phyloP scores from a whole-genome alignment of 192 early-diverging fungal species.

The Backusella macrospora region DNA sequence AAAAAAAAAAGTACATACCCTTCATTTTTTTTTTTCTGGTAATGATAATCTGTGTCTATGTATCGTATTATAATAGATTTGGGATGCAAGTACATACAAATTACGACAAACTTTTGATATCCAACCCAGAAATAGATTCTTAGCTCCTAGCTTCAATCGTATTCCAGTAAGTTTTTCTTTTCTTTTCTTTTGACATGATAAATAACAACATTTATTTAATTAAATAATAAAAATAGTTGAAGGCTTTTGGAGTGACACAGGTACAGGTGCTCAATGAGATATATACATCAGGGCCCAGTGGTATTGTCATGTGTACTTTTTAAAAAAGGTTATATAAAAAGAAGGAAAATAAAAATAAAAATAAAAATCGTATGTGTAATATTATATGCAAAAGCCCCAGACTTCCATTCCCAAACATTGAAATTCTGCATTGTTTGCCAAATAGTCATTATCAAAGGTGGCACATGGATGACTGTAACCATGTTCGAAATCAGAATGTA shows the following conservation, averaged over 20 bases:
- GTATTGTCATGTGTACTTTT: constrained; percentile 43
- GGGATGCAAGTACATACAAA: constrained; percentile 55
- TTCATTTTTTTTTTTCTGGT: not conserved
- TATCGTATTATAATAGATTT: constrained; percentile 35
- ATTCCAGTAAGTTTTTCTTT: constrained; percentile 44
- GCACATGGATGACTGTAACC: constrained; percentile 70
- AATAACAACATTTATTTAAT: not conserved
- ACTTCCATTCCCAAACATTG: constrained; percentile 42
- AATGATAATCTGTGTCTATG: not conserved
- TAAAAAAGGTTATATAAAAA: not conserved
- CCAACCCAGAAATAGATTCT: constrained; percentile 53
- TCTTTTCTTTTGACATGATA: too few species aligned
- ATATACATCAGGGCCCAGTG: constrained; percentile 68
- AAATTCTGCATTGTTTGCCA: constrained; percentile 35
- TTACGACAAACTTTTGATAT: constrained; percentile 45
- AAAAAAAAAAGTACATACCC: not conserved
- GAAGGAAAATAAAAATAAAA: not conserved
- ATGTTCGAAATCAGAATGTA: constrained; percentile 71
- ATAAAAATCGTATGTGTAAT: not conserved
- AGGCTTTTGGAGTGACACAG: constrained; percentile 68
- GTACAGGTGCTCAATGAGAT: constrained; percentile 53
- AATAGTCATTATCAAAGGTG: constrained; percentile 75
- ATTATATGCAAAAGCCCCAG: constrained; percentile 40
- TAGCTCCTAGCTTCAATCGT: constrained; percentile 49
- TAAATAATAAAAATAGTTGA: constrained; percentile 30